These are phyloP conservation scores for Fusarium pininemorale DNA, from an alignment of 2,329 filamentous ascomycete species.

Conservation along the genomic window DNA sequence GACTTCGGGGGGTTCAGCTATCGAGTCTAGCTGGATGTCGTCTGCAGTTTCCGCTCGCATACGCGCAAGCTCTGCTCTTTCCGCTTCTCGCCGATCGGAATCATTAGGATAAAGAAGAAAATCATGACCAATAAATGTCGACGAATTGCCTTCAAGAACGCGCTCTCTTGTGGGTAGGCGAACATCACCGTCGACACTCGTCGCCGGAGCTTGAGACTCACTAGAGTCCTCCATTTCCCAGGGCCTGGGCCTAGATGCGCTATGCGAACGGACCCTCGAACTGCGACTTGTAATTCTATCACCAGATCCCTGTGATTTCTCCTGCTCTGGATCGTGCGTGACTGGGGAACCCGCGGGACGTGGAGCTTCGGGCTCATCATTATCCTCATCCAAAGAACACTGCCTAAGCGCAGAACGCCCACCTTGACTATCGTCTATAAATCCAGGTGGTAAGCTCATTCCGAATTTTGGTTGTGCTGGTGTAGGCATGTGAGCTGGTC, in stretches of 20 bases:
- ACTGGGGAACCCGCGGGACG: too few species aligned
- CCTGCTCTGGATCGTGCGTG: background rate
- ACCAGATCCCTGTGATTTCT: fast-evolving
- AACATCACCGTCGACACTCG: fast-evolving
- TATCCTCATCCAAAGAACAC: background rate
- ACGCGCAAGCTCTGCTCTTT: fast-evolving
- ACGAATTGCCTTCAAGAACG: fast-evolving
- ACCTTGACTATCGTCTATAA: background rate
- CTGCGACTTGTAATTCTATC: background rate
- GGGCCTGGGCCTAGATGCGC: fast-evolving
- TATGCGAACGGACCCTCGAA: too few species aligned
- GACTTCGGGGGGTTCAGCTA: background rate
- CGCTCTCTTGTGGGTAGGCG: background rate
- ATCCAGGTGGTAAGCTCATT: background rate
- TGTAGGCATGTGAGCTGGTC: background rate
- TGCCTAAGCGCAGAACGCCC: fast-evolving
- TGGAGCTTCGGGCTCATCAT: background rate
- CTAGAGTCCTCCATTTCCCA: background rate
- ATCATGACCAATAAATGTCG: fast-evolving
- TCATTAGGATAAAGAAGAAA: background rate
- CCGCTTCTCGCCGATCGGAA: fast-evolving
- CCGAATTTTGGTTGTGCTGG: fast-evolving
- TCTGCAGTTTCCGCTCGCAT: background rate
- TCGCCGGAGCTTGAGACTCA: fast-evolving
- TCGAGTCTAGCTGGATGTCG: fast-evolving